Evolutionary conservation across 306 rosid species (phyloP).

Genomic region (Vachellia pachyceras): DNA sequence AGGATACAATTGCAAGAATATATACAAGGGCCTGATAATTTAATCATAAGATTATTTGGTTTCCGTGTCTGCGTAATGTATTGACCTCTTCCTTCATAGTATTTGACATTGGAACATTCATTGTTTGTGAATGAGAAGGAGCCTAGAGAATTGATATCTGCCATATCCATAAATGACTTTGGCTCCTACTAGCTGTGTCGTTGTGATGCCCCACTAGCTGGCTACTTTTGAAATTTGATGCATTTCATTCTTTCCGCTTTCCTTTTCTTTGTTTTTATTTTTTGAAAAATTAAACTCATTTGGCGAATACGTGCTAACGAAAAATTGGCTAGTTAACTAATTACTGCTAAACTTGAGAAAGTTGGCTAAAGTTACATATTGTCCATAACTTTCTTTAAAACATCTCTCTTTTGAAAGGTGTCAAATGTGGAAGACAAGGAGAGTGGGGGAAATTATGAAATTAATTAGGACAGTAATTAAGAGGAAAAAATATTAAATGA

Average conservation of each 20-base stretch:
- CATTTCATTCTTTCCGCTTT: not conserved
- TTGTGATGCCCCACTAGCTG: not conserved
- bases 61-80: constrained; percentile 2
- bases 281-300: too few species aligned
- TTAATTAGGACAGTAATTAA: too few species aligned
- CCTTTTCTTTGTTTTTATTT: not conserved
- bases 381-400: too few species aligned
- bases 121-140: constrained; percentile 35
- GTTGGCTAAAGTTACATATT: too few species aligned
- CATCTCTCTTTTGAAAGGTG: too few species aligned
- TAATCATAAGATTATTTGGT: not conserved
- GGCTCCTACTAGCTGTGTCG: constrained; percentile 37
- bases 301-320: too few species aligned
- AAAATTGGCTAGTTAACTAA: too few species aligned
- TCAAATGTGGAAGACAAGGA: too few species aligned
- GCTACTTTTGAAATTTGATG: constrained; percentile 20
- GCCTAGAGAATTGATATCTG: constrained; percentile 34
- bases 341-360: too few species aligned
- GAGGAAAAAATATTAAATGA: too few species aligned
- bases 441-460: too few species aligned
- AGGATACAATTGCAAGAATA: constrained; percentile 2
- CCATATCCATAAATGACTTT: constrained; percentile 39
- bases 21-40: constrained; percentile 26
- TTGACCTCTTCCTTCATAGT: constrained; percentile 38
- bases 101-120: constrained; percentile 36